Conservation (phyloP, 139 green algal genomes). For the Coelastrella sp. region DNA sequence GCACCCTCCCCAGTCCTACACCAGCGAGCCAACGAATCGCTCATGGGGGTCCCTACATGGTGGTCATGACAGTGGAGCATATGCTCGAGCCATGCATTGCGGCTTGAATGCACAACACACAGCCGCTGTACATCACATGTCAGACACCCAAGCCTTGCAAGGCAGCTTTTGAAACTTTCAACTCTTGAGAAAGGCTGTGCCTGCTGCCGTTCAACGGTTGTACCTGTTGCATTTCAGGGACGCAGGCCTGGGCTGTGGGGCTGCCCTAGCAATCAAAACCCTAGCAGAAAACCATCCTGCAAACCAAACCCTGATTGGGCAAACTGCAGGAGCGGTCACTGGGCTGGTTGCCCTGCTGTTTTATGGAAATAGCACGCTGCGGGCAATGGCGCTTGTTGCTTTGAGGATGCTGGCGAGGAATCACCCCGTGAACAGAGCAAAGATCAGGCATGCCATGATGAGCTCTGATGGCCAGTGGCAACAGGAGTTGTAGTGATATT, state of each 20-base stretch:
- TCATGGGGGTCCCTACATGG: too few species aligned
- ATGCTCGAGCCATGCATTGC: too few species aligned
- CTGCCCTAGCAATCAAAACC: conserved; percentile 9
- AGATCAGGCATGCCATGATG: not conserved
- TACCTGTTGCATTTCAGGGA: not conserved
- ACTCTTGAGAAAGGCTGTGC: not conserved
- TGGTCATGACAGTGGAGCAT: too few species aligned
- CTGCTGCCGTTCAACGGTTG: not conserved
- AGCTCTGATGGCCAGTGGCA: not conserved
- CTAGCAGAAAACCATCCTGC: not conserved
- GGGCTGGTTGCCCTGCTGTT: not conserved
- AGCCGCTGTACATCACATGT: too few species aligned
- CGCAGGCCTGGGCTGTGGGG: not conserved
- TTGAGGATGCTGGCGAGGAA: not conserved
- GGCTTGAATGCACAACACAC: too few species aligned
- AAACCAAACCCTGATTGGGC: conserved; percentile 1
- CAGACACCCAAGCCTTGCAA: too few species aligned
- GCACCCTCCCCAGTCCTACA: too few species aligned
- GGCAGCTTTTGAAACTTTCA: not conserved
- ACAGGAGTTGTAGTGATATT: not conserved
- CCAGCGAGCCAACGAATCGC: too few species aligned
- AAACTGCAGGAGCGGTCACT: not conserved
- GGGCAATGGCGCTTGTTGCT: not conserved
- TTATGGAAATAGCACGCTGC: not conserved
- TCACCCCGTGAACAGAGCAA: not conserved